A percentile compares a stretch with the other conserved stretches of the same genome.
Evolutionary conservation across 108 stramenopile genomes (phyloP).

Genomic region (Pseudonitzschia pungens): DNA sequence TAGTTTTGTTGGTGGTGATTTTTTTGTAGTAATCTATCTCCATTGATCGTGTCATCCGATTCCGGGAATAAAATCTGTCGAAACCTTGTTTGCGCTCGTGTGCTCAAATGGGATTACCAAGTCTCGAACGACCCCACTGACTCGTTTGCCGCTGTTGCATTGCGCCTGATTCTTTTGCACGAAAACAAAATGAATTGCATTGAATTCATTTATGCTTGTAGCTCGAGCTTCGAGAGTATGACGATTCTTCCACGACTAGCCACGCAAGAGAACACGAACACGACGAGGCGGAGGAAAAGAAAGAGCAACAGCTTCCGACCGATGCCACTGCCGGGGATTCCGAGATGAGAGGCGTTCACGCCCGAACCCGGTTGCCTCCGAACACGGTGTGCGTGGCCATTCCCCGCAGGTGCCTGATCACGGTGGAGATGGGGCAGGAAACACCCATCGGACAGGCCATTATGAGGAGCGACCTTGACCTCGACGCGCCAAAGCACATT

Average conservation of each 20-base stretch:
- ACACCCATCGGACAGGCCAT: conserved; percentile 88
- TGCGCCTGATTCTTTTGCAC: not conserved
- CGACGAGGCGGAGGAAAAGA: conserved; percentile 61
- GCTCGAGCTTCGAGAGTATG: conserved; percentile 63
- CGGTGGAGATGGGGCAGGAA: conserved; percentile 99
- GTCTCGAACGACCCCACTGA: not conserved
- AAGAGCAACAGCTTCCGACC: conserved; percentile 34
- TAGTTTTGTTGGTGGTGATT: too few relatives aligned
- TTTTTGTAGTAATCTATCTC: too few relatives aligned
- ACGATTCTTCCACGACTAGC: conserved; percentile 20
- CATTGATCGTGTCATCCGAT: not conserved
- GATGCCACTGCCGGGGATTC: conserved; percentile 47
- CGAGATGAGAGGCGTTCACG: conserved; percentile 98
- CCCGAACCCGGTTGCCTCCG: conserved; percentile 69
- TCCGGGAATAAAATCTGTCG: not conserved
- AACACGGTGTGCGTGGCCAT: conserved; percentile 86
- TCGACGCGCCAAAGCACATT: conserved; percentile 99
- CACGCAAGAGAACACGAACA: conserved; percentile 19
- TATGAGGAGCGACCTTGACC: conserved; percentile 66
- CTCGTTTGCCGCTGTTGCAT: not conserved
- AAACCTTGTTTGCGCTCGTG: too few relatives aligned
- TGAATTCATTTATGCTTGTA: conserved; percentile 15
- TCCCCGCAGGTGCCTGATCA: conserved; percentile 93
- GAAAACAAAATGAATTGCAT: too few relatives aligned
- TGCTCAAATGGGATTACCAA: too few relatives aligned